Percentiles rank a stretch among this genome's conserved stretches.
Evolutionary conservation across 352 stramenopile species (phyloP).

Genomic region (Globisporangium emineosum): DNA sequence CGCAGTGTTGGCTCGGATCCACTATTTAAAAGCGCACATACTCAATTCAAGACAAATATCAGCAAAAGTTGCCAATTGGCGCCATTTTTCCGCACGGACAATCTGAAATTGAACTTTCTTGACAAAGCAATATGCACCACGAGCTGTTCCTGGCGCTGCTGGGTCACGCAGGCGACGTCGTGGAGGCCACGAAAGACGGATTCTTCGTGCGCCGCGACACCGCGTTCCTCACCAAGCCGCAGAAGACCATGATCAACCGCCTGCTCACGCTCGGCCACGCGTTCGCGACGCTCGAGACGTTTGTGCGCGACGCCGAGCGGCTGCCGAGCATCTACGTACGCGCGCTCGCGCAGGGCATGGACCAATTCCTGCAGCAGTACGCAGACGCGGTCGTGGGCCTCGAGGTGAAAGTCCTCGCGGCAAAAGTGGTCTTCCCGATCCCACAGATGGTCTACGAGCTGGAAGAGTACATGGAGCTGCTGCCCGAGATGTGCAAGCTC

Average conservation of each 20-base stretch:
- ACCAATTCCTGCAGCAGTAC: constrained; percentile 51
- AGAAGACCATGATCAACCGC: constrained; percentile 51
- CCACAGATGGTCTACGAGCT: constrained; percentile 68
- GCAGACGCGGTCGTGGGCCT: constrained; percentile 45
- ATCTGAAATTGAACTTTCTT: constrained; percentile 8
- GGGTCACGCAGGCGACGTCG: constrained; percentile 58
- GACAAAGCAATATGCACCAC: constrained; percentile 52
- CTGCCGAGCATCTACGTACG: constrained; percentile 58
- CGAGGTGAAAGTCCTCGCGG: constrained; percentile 50
- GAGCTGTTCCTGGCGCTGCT: constrained; percentile 77
- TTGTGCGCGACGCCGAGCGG: constrained; percentile 23
- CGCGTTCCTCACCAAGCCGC: constrained; percentile 43
- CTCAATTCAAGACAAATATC: neutral
- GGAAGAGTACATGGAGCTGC: constrained; percentile 52
- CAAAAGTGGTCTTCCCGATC: constrained; percentile 46
- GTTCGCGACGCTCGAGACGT: constrained; percentile 50
- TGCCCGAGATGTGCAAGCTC: constrained; percentile 58
- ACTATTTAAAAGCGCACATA: neutral
- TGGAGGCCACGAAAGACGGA: constrained; percentile 46
- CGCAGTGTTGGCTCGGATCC: neutral
- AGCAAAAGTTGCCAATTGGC: neutral
- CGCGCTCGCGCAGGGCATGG: constrained; percentile 51
- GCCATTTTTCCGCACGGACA: neutral
- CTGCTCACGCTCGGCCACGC: constrained; percentile 51
- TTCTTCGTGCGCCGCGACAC: constrained; percentile 52